Percentiles rank a stretch among this genome's conserved stretches.
Evolutionary conservation across 768 basidiomycete genomes (phyloP).

Genomic region (Scleroderma bovista): DNA sequence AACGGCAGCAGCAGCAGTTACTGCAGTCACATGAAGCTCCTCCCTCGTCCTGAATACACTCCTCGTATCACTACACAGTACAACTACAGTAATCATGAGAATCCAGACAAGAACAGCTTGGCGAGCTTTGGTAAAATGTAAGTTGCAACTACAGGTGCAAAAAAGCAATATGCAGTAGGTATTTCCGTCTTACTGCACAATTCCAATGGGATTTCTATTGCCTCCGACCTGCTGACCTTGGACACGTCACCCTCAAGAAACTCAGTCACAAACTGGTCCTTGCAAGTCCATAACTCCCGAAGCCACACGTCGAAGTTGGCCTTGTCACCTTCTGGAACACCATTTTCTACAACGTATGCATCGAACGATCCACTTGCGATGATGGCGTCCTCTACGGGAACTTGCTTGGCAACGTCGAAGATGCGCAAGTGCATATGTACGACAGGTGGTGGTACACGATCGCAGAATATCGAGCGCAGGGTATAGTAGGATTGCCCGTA

Average conservation of each 20-base stretch:
- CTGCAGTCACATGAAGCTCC: slow-evolving; percentile 29
- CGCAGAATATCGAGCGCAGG: slow-evolving; percentile 80
- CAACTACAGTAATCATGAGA: slow-evolving; percentile 2
- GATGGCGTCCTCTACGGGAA: slow-evolving; percentile 63
- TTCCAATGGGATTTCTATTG: slow-evolving; percentile 54
- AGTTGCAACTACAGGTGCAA: slow-evolving; percentile 49
- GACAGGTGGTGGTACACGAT: slow-evolving; percentile 73
- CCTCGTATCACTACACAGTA: neutral
- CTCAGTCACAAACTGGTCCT: slow-evolving; percentile 71
- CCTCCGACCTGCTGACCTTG: slow-evolving; percentile 19
- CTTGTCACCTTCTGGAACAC: slow-evolving; percentile 55
- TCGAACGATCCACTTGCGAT: slow-evolving; percentile 24
- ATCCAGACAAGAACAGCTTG: slow-evolving; percentile 13
- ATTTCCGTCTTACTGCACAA: slow-evolving; percentile 51
- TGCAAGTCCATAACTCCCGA: slow-evolving; percentile 72
- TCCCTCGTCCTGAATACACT: neutral
- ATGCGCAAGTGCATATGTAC: slow-evolving; percentile 85
- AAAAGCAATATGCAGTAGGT: slow-evolving; percentile 65
- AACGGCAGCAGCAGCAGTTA: slow-evolving; percentile 43
- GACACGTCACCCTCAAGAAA: slow-evolving; percentile 56
- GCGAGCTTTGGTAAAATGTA: slow-evolving; percentile 43
- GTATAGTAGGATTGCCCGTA: slow-evolving; percentile 91
- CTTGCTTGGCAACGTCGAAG: slow-evolving; percentile 58
- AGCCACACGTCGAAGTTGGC: slow-evolving; percentile 79
- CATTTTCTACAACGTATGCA: slow-evolving; percentile 35